phyloP scores from a whole-genome alignment of 2,329 filamentous ascomycete genomes.

The Aspergillaceae sp. region DNA sequence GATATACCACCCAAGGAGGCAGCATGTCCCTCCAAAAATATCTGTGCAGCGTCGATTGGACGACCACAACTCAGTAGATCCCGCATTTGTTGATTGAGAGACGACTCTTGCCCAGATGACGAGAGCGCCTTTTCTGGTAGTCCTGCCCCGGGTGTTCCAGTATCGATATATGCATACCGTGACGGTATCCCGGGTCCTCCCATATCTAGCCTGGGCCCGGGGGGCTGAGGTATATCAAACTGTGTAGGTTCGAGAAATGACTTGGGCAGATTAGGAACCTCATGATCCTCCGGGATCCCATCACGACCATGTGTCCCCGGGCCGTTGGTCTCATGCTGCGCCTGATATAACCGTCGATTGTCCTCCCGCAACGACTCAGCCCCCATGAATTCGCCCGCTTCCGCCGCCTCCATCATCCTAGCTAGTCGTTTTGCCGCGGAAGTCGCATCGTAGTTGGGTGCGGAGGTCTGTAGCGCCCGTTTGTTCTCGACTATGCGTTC shows the following conservation, averaged over 20 bases:
- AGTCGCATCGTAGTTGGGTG: slow-evolving; percentile 35
- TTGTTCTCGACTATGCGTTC: slow-evolving; percentile 39
- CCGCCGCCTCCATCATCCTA: slow-evolving; percentile 37
- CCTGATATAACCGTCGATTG: slow-evolving; percentile 9
- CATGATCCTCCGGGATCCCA: not conserved
- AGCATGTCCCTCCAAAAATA: slow-evolving; percentile 24
- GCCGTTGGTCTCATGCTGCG: slow-evolving; percentile 1
- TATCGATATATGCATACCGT: too few species aligned
- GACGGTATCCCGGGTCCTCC: too few species aligned
- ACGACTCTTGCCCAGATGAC: not conserved
- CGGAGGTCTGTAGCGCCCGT: slow-evolving; percentile 32
- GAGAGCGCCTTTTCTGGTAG: not conserved
- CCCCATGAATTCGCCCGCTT: slow-evolving; percentile 35
- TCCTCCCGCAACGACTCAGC: slow-evolving; percentile 28
- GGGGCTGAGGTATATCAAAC: not conserved
- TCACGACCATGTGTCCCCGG: not conserved
- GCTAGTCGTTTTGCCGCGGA: slow-evolving; percentile 28
- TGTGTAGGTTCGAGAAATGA: slow-evolving; percentile 3
- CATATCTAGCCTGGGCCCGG: too few species aligned
- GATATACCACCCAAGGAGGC: slow-evolving; percentile 15
- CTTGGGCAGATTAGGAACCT: not conserved
- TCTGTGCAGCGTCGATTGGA: slow-evolving; percentile 29
- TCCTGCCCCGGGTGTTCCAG: too few species aligned
- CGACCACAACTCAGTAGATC: slow-evolving; percentile 18
- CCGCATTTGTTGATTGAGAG: slow-evolving; percentile 15